Conservation (phyloP, 2,329 filamentous ascomycete species). For the Aspergillus cejpii region DNA sequence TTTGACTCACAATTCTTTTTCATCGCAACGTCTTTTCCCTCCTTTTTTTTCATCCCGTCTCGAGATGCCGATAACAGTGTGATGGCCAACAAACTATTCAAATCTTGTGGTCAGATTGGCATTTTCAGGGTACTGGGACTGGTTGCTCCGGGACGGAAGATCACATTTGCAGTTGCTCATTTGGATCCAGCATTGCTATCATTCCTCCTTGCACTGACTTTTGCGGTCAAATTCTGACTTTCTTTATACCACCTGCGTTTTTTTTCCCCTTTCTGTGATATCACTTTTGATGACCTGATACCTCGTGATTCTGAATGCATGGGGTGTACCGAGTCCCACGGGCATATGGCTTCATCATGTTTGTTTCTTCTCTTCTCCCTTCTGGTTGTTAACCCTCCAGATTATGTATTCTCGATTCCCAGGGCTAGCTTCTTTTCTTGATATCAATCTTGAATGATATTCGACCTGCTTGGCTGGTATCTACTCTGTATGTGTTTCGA, state of each 20-base stretch:
- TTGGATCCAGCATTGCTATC: not conserved
- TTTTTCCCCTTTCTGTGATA: constrained; percentile 14
- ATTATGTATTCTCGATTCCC: constrained; percentile 3
- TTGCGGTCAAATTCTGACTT: constrained; percentile 5
- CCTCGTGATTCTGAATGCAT: not conserved
- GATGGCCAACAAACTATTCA: not conserved
- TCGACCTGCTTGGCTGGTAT: not conserved
- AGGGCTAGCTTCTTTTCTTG: constrained; percentile 3
- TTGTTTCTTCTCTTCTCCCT: not conserved
- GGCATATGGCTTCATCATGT: not conserved
- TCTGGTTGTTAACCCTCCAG: not conserved
- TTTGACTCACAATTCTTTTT: not conserved
- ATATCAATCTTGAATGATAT: not conserved
- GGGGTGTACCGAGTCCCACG: not conserved
- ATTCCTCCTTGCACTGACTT: not conserved
- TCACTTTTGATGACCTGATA: constrained; percentile 7
- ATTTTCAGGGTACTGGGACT: not conserved
- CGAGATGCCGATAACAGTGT: not conserved
- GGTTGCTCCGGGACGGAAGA: not conserved
- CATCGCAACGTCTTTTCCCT: not conserved
- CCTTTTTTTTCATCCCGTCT: not conserved
- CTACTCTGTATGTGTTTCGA: not conserved
- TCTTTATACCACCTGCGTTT: constrained; percentile 21
- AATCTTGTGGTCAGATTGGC: not conserved
- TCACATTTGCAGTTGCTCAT: not conserved